Conservation (phyloP, 805 yeast genomes). For the Nematodospora valgi region DNA sequence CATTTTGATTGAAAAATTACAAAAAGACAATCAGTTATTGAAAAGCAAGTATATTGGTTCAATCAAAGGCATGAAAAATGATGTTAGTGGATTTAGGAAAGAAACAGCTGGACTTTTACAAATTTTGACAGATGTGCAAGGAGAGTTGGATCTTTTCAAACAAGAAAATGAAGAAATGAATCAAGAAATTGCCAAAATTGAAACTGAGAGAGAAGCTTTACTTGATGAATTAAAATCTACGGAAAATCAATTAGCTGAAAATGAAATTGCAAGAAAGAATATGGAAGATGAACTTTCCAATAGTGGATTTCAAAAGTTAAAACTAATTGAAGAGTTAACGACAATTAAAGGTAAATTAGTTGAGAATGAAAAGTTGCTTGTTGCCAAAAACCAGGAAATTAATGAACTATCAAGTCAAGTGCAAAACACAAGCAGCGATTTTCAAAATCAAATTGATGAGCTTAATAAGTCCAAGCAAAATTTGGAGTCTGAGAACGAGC, state of each 20-base stretch:
- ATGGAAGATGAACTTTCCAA: too few relatives aligned
- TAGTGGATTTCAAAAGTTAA: too few relatives aligned
- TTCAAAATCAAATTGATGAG: constrained; percentile 2
- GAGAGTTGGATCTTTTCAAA: neutral
- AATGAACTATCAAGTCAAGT: too few relatives aligned
- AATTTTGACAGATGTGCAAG: neutral
- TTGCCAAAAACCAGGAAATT: too few relatives aligned
- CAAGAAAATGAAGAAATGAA: constrained; percentile 3
- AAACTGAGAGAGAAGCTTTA: constrained; percentile 1
- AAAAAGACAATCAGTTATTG: neutral
- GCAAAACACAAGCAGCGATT: constrained; percentile 2
- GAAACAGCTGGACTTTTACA: neutral
- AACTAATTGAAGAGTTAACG: too few relatives aligned
- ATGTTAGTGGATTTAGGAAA: neutral
- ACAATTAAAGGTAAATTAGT: too few relatives aligned
- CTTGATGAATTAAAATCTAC: neutral
- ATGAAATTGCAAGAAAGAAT: constrained; percentile 1
- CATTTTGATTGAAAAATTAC: too few relatives aligned
- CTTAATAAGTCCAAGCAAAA: neutral
- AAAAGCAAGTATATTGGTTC: constrained; percentile 1
- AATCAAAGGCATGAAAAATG: constrained; percentile 1
- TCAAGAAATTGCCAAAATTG: neutral
- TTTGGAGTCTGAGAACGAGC: neutral
- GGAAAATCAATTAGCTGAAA: neutral
- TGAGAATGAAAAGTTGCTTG: too few relatives aligned